Conservation (phyloP, 1,139 yeast genomes). For the Pichia inconspicua region DNA sequence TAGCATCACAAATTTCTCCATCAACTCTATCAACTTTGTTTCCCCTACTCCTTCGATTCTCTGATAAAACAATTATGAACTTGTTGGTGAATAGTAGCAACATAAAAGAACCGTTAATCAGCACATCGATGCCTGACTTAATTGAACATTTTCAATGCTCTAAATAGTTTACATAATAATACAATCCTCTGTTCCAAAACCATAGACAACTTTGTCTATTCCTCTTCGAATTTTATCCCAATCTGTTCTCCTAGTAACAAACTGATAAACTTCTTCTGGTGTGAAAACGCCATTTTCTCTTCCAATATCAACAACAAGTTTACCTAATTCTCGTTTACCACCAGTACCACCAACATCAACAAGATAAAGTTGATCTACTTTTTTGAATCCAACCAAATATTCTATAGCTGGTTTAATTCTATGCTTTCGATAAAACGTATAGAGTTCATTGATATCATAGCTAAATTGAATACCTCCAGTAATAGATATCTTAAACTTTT, state of each 20-base stretch:
- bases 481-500: constrained; percentile 61
- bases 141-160: background rate
- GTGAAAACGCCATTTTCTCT: constrained; percentile 84
- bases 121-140: background rate
- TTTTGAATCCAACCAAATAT: constrained; percentile 72
- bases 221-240: constrained; percentile 71
- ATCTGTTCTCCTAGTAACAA: constrained; percentile 81
- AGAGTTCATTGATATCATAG: constrained; percentile 66
- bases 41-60: background rate
- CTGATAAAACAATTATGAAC: background rate
- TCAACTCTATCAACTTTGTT: background rate
- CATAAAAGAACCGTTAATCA: background rate
- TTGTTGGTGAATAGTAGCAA: background rate
- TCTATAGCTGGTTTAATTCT: constrained; percentile 67
- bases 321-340: constrained; percentile 60
- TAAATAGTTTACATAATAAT: constrained; percentile 30
- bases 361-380: constrained; percentile 73
- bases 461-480: constrained; percentile 77
- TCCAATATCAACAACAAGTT: constrained; percentile 72
- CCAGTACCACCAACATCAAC: constrained; percentile 38
- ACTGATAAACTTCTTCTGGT: constrained; percentile 89
- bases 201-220: constrained; percentile 94
- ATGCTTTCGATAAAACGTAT: constrained; percentile 56
- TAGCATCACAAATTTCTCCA: background rate
- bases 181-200: constrained; percentile 70